phyloP scores from a whole-genome alignment of 306 rosid species.

The Trichosanthes truncata region DNA sequence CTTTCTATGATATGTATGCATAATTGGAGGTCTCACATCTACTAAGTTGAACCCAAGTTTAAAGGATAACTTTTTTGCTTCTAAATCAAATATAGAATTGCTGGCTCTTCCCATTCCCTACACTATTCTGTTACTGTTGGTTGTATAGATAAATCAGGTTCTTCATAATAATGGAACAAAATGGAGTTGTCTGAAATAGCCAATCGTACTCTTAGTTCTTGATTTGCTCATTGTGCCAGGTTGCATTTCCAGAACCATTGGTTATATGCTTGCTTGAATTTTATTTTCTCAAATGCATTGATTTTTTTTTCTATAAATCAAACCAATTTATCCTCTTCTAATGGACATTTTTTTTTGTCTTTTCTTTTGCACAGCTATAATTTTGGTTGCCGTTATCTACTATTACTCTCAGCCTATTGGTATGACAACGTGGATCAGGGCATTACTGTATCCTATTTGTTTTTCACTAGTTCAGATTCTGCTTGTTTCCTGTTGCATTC shows the following conservation, averaged over 20 bases:
- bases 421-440: slow-evolving; percentile 56
- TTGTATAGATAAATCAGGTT: background rate
- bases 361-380: slow-evolving; percentile 47
- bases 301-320: background rate
- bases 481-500: background rate
- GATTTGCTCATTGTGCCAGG: background rate
- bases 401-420: slow-evolving; percentile 74
- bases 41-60: background rate
- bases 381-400: slow-evolving; percentile 79
- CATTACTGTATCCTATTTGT: slow-evolving; percentile 77
- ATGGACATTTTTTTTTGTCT: background rate
- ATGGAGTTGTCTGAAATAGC: background rate
- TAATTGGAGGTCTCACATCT: no score
- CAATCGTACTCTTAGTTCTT: background rate
- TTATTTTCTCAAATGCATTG: background rate
- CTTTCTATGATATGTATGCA: no score
- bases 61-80: background rate
- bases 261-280: background rate
- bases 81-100: background rate
- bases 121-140: background rate
- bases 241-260: background rate
- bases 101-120: background rate
- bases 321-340: background rate
- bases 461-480: slow-evolving; percentile 12
- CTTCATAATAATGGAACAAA: background rate